Base-by-base conservation (phyloP, 2,329 filamentous ascomycete species). In the Nigrospora osmanthi region DNA sequence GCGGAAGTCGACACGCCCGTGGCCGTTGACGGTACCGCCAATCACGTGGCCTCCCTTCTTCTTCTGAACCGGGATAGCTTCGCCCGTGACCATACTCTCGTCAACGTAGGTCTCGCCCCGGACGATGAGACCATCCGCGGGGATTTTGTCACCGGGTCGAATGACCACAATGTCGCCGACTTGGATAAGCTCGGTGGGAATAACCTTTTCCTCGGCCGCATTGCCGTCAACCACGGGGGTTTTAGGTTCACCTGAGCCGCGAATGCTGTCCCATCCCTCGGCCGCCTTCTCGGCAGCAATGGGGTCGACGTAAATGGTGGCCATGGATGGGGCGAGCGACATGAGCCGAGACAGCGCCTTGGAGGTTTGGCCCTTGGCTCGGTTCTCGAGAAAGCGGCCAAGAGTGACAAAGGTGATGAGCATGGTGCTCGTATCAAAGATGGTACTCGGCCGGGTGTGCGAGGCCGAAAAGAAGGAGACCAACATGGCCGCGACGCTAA, bases 391-490 rank as follows among this genome's bases (percentile, higher is more conserved):
- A 69, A 86, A 98, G 33, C 93, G 83, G 4, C 93, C 89, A 3
- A 98, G 69, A 1, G 86, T 89, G 63, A 96, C 89, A 61, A 98
- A 97, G 0, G 89, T 95, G 63, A 98, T 90, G 42, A 98, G 75
- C 93, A 97, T 98, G 17, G 89, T 95, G 66, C 90, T 96, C 1
- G 93, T 98, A 60, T 98, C 93, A 57, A 98, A 98, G 14, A 96
- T 86, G 2, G 89, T 96, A 51, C 81, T 83, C 1, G 93, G 93
- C 40, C 87, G 80, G 3, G 75, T 78, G 60, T 97, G 89, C 7
- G 89, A 87, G 17, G 80, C 71, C n/a, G 79, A 72, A 13, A 87
- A 53, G 16, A 97, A 62, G 0, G 89, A 94, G 14, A 97, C 81
- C 5, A 84, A 44, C 89, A 98, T 96, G 14, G 89, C 80, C 40